Evolutionary conservation across 768 basidiomycete genomes (phyloP).

Genomic region (Imleria badia): DNA sequence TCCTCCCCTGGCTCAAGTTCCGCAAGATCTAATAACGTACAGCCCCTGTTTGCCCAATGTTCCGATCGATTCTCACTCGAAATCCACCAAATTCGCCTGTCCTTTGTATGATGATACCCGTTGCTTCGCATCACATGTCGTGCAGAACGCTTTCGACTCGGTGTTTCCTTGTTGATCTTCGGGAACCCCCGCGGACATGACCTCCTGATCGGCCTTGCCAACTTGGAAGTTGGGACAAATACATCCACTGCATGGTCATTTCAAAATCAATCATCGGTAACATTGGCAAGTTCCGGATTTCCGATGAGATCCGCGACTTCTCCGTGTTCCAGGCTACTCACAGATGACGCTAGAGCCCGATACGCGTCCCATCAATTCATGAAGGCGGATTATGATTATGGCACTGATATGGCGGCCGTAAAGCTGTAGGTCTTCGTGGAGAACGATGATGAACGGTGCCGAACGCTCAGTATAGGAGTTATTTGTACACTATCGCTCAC

Average conservation of each 20-base stretch:
- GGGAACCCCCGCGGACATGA: conserved; percentile 47
- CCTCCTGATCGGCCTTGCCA: conserved; percentile 39
- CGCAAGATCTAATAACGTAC: background rate
- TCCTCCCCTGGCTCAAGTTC: too few species aligned
- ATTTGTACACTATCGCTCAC: too few species aligned
- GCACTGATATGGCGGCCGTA: background rate
- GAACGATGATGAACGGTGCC: too few species aligned
- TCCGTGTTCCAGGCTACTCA: conserved; percentile 30
- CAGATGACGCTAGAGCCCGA: conserved; percentile 37
- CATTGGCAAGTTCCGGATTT: conserved; percentile 5
- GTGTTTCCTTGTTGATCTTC: conserved; percentile 29
- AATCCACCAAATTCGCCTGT: conserved; percentile 24
- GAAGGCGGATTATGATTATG: conserved; percentile 24
- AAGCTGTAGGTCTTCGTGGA: conserved; percentile 29
- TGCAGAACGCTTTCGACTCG: conserved; percentile 40
- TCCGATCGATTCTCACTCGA: conserved; percentile 9
- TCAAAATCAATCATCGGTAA: conserved; percentile 26
- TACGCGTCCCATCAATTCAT: conserved; percentile 56
- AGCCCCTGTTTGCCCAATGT: background rate
- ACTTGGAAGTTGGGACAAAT: background rate
- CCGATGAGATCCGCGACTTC: conserved; percentile 37
- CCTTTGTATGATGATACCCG: conserved; percentile 36
- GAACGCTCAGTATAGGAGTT: too few species aligned
- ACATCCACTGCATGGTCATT: conserved; percentile 45
- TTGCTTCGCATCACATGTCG: conserved; percentile 42